Conservation (phyloP, 2,329 filamentous ascomycete species). For the Fusarium sororula region DNA sequence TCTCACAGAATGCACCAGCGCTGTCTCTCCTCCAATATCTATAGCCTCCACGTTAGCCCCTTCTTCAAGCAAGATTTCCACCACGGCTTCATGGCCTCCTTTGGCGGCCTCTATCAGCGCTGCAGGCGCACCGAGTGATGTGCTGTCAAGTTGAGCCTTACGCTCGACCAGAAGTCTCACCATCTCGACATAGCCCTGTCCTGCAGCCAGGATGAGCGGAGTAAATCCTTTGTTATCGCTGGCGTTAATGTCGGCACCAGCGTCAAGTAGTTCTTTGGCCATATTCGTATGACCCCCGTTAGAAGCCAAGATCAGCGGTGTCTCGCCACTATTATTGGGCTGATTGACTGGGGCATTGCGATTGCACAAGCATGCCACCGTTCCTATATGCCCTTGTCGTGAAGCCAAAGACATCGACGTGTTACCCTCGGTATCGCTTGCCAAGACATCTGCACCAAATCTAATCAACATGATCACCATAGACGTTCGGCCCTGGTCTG, state of each 20-base stretch:
- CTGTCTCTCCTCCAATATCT: too few relatives aligned
- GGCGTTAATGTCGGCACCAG: neutral
- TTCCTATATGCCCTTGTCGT: too few relatives aligned
- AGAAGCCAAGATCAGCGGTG: neutral
- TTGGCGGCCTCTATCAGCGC: neutral
- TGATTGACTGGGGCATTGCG: too few relatives aligned
- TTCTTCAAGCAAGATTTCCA: neutral
- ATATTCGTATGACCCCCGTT: rapidly evolving
- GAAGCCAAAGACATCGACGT: too few relatives aligned
- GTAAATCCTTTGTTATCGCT: neutral
- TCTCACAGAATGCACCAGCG: neutral
- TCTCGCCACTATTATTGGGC: rapidly evolving
- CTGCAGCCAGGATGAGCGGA: neutral
- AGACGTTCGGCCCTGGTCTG: too few relatives aligned
- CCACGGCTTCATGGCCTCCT: neutral
- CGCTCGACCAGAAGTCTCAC: neutral
- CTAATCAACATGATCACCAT: too few relatives aligned
- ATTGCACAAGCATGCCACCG: too few relatives aligned
- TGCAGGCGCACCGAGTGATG: rapidly evolving
- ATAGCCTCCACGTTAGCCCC: too few relatives aligned
- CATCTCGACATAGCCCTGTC: rapidly evolving
- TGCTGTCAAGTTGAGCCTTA: neutral
- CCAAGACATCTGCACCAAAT: too few relatives aligned
- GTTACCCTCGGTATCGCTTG: too few relatives aligned
- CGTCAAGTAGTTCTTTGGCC: neutral